Conservation (phyloP, 345 rosid species). For the Eucalyptus cladocalyx region DNA sequence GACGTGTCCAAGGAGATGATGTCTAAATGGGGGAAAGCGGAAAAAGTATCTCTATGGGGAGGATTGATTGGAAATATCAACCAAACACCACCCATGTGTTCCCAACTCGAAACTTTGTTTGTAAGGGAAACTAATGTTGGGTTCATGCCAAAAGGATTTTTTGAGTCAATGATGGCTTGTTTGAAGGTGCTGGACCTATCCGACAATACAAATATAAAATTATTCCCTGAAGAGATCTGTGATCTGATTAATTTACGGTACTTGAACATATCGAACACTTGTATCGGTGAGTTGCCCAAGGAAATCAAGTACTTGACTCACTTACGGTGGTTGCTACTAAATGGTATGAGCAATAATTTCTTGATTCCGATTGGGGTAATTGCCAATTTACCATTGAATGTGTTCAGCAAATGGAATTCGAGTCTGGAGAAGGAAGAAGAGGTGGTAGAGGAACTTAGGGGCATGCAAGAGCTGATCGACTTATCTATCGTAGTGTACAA, state of each 20-base stretch:
- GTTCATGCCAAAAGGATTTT: not conserved
- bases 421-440: not conserved
- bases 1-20: not conserved
- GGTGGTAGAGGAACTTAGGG: not conserved
- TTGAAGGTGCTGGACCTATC: not conserved
- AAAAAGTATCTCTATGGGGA: not conserved
- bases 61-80: not conserved
- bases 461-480: not conserved
- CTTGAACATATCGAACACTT: rapidly evolving
- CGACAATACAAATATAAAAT: rapidly evolving
- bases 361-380: not conserved
- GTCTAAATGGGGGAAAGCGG: not conserved
- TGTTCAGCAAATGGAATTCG: rapidly evolving
- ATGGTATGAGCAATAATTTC: rapidly evolving
- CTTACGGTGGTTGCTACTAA: not conserved
- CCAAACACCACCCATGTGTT: not conserved
- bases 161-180: not conserved
- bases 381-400: not conserved
- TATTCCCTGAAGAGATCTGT: not conserved
- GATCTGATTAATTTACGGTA: too few relatives aligned
- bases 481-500: rapidly evolving
- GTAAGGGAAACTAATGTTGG: not conserved
- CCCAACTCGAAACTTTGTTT: not conserved
- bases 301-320: not conserved
- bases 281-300: rapidly evolving